Evolutionary conservation across 208 protist species (phyloP), one percentile per base, ranked within the genome.

Genomic region (Plasmodiophora brassicae): DNA sequence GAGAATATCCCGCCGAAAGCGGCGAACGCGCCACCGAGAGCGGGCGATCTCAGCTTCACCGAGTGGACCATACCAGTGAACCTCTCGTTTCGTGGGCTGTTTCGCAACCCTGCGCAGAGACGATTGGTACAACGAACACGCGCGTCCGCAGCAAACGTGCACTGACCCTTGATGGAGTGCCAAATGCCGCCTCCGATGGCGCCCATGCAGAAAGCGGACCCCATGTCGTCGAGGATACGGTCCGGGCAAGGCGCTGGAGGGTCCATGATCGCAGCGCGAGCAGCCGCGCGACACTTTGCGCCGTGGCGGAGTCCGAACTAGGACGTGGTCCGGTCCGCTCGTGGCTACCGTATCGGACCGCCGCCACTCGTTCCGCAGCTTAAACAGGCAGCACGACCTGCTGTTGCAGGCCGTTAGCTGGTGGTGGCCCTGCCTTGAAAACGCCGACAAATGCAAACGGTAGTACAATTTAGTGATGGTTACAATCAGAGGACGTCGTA

Each of bases 1-100:
- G 92, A 93, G 83, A 94, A 94, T 0, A 93, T 38, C 8, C 88
- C 92, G 46, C 91, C 92, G 90, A 91, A 94, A 25, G 91, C 85
- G 0, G 89, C 92, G 89, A 92, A 92, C 71, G 86, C 91, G 38
- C 92, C 84, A n/a, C 84, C 84, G 36, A 86, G 50, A 57, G 46
- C 84, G 10, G 84, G 84, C 28, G 84, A 25, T 57, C 84, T 28
- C 46, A 65, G 28, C n/a, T 53, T 65, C 0, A 91, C 88, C 35
- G 87, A 85, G 10, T 86, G 46, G 0, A 88, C 78, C 38, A 50
- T 88, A 0, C 89, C 89, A 5, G 45, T 28, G 1, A 90, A 14
- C 20, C 89, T 32, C 44, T 91, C 88, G n/a, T 88, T 85, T 22
- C 91, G 84, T 25, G 93, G 93, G 8, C 88, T 54, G 54, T 93